Evolutionary conservation across 176 grass and related monocot species (phyloP), one percentile per base, ranked within the genome.

Genomic region (Carex kokanica): DNA sequence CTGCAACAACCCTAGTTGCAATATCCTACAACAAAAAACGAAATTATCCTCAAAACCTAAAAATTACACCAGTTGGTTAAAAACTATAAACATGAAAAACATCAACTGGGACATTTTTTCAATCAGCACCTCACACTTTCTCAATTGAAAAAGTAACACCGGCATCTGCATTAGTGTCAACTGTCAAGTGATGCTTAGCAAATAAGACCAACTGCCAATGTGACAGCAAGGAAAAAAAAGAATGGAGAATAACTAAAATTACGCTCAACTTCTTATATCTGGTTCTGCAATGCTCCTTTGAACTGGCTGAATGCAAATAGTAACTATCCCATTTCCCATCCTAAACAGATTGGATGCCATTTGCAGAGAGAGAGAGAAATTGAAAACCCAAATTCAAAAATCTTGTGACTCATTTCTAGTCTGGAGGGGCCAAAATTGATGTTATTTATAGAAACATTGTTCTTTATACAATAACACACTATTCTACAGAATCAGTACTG

Each of bases 1-100:
- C 93, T 18, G 96, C 91, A 84, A 99, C 87, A 79, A 99, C 96
- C 64, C 96, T 90, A 36, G 86, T 95, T 53, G 96, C 81, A 85
- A 99, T 90, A 89, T 99, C 96, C 93, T 99, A 85, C 83, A 86
- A 34, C 57, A 73, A 68, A 58, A 63, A 86, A 49, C 53, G 9
- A 31, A 31, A 45, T 16, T 77, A 0, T 29, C 23, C 25, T 52
- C 20, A 27, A 74, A 47, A 74, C 0, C 10, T 74, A 25, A 74
- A 61, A 52, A 53, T 14, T 14, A 74, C 8, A 51, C 11, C 20
- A 53, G 73, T 17, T 31, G 4, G 0, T 75, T 53, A 52, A 25
- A 29, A 61, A 25, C 17, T 21, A 63, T 40, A 23, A 49, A 62
- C 31, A 36, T 20, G 27, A 36, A 59, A 29, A n/a, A 14, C 17